A percentile compares a stretch with the other conserved stretches of the same genome.
Evolutionary conservation across 176 grass and related monocot genomes (phyloP).

Genomic region (Poa annua): DNA sequence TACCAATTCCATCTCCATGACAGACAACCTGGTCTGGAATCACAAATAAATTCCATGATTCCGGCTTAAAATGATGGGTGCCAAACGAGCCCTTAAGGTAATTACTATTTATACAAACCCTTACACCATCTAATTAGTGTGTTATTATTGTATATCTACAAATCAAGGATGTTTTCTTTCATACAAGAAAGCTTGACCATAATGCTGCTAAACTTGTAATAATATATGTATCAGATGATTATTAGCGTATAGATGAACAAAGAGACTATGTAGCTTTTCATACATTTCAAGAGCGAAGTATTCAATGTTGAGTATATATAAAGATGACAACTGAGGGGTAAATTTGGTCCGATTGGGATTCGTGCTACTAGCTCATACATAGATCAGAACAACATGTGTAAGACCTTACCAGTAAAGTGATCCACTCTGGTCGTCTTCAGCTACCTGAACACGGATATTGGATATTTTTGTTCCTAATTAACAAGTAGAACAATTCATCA

Average conservation of each 20-base stretch:
- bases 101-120: background rate
- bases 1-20: too few relatives aligned
- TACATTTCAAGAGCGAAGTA: conserved; percentile 5
- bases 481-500: conserved; percentile 39
- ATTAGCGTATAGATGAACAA: conserved; percentile 2
- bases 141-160: background rate
- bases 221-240: background rate
- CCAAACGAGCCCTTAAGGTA: too few relatives aligned
- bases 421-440: conserved; percentile 60
- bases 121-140: background rate
- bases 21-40: too few relatives aligned
- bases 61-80: too few relatives aligned
- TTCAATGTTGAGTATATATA: background rate
- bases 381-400: conserved; percentile 30
- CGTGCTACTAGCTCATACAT: conserved; percentile 37
- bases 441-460: conserved; percentile 64
- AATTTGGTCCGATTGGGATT: conserved; percentile 15
- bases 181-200: background rate
- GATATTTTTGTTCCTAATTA: conserved; percentile 77
- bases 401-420: conserved; percentile 75
- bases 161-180: background rate
- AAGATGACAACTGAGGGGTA: background rate
- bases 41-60: too few relatives aligned
- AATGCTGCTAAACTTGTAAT: background rate
- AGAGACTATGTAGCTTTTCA: background rate